Percentiles rank a stretch among this genome's conserved stretches.
phyloP scores from a whole-genome alignment of 768 basidiomycete genomes.

The Lentinula raphanica region DNA sequence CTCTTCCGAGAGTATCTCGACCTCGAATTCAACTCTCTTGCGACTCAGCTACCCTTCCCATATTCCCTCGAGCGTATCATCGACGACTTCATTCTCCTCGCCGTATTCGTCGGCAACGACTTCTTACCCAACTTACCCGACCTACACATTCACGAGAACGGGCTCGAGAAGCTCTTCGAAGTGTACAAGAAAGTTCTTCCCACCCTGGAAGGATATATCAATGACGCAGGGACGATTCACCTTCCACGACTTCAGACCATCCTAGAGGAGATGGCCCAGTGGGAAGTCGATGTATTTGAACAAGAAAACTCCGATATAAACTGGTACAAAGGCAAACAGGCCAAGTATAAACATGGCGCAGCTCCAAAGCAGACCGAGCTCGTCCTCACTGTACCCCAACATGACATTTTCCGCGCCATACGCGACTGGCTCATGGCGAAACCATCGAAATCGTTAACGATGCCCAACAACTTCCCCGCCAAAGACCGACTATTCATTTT shows the following conservation, averaged over 20 bases:
- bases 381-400: conserved; percentile 71
- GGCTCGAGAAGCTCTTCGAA: conserved; percentile 86
- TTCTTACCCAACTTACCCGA: conserved; percentile 96
- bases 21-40: conserved; percentile 82
- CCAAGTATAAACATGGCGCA: conserved; percentile 56
- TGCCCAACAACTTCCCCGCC: conserved; percentile 78
- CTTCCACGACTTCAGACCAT: conserved; percentile 78
- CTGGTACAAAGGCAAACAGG: conserved; percentile 94
- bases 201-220: conserved; percentile 84
- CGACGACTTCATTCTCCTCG: conserved; percentile 95
- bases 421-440: conserved; percentile 61
- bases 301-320: conserved; percentile 85
- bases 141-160: conserved; percentile 96
- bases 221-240: conserved; percentile 82
- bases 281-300: conserved; percentile 90
- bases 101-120: conserved; percentile 97
- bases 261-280: conserved; percentile 80
- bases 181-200: conserved; percentile 94
- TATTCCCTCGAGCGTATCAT: conserved; percentile 93
- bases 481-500: conserved; percentile 77
- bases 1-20: conserved; percentile 96
- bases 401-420: conserved; percentile 73
- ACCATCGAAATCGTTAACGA: conserved; percentile 44
- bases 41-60: conserved; percentile 60
- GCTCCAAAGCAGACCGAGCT: conserved; percentile 35